Conservation (phyloP, 163 green algal genomes). For the Picocystis sp. region DNA sequence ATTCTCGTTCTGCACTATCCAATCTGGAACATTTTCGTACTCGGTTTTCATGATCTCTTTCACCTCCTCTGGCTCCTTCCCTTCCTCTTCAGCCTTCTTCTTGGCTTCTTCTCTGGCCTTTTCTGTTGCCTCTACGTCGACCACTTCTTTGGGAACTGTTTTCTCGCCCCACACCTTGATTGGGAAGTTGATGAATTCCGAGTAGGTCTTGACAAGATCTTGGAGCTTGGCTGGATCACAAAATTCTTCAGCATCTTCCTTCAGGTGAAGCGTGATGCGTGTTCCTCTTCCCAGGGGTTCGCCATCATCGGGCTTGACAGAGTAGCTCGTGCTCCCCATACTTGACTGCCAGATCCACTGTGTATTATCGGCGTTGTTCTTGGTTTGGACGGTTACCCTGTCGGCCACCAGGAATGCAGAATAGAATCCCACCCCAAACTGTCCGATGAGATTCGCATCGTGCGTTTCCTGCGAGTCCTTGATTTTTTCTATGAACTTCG, state of each 20-base stretch:
- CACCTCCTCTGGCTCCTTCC: slow-evolving; percentile 13
- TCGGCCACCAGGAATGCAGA: slow-evolving; percentile 59
- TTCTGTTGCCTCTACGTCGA: slow-evolving; percentile 4
- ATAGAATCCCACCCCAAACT: slow-evolving; percentile 99
- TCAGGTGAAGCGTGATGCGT: slow-evolving; percentile 72
- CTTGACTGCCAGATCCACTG: slow-evolving; percentile 78
- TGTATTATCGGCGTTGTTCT: slow-evolving; percentile 37
- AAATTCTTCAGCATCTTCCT: slow-evolving; percentile 73
- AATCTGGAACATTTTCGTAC: slow-evolving; percentile 58
- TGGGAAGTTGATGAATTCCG: slow-evolving; percentile 95
- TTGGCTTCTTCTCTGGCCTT: slow-evolving; percentile 13
- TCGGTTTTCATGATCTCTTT: slow-evolving; percentile 79
- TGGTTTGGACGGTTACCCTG: slow-evolving; percentile 65
- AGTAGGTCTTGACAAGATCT: slow-evolving; percentile 90
- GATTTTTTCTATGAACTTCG: slow-evolving; percentile 91
- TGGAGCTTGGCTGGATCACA: slow-evolving; percentile 49
- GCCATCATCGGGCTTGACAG: slow-evolving; percentile 34
- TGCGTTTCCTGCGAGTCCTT: slow-evolving; percentile 50
- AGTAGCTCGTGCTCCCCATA: slow-evolving; percentile 69
- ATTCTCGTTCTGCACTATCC: slow-evolving; percentile 82
- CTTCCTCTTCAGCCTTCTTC: slow-evolving; percentile 20
- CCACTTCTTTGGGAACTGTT: slow-evolving; percentile 3
- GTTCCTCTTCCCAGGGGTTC: slow-evolving; percentile 33
- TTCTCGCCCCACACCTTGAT: slow-evolving; percentile 58
- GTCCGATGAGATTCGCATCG: slow-evolving; percentile 79